Evolutionary conservation across 2,329 filamentous ascomycete species (phyloP).

Genomic region (Neopestalotiopsis clavispora): DNA sequence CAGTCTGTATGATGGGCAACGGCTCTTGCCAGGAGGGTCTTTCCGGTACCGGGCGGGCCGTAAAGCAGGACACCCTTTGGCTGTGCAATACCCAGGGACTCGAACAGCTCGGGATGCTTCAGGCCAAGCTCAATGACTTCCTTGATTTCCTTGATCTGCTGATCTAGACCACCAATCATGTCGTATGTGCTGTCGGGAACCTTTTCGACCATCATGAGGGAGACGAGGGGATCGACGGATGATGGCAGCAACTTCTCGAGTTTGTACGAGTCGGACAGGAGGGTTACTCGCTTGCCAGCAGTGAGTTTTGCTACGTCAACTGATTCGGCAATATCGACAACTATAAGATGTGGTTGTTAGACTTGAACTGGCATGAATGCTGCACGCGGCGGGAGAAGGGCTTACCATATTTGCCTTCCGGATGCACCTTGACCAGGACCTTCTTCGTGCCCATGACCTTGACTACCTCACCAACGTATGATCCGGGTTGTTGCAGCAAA

Average conservation of each 20-base stretch:
- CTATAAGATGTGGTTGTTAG: conserved; percentile 51
- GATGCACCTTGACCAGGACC: conserved; percentile 97
- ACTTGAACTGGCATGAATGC: neutral
- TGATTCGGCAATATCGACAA: conserved; percentile 92
- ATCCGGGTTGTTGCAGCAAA: conserved; percentile 93
- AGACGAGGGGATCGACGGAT: conserved; percentile 96
- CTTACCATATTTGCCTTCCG: conserved; percentile 98
- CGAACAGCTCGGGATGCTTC: conserved; percentile 98
- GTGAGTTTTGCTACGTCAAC: conserved; percentile 97
- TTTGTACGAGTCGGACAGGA: conserved; percentile 97
- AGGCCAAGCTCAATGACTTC: conserved; percentile 98
- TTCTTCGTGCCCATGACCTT: conserved; percentile 99
- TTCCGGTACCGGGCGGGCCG: conserved; percentile 94
- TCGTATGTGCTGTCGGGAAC: conserved; percentile 99
- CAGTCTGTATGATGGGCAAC: conserved; percentile 98
- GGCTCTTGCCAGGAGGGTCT: conserved; percentile 92
- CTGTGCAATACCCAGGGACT: conserved; percentile 97
- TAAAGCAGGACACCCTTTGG: conserved; percentile 97
- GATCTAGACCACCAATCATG: conserved; percentile 98
- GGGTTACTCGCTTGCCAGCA: conserved; percentile 93
- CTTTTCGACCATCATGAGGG: conserved; percentile 99
- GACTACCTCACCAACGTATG: conserved; percentile 98
- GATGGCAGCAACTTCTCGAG: conserved; percentile 98
- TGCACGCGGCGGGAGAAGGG: neutral
- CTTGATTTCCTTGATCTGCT: conserved; percentile 99